phyloP scores from a whole-genome alignment of 208 protist genomes.

The Leishmania guyanensis region DNA sequence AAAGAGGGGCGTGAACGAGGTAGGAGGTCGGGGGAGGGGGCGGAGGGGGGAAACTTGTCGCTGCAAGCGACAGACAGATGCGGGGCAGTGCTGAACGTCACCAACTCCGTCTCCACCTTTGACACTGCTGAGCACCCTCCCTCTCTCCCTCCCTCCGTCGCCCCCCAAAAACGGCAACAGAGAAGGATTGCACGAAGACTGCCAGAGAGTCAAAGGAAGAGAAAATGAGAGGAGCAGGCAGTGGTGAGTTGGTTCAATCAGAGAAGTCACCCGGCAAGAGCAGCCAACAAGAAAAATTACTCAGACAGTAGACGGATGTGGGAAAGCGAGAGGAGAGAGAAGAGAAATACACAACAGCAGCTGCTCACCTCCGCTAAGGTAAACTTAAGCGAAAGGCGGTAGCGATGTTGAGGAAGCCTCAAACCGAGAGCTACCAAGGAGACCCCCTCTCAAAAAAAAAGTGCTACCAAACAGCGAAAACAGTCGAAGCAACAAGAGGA shows the following conservation, averaged over 20 bases:
- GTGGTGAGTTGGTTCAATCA: background rate
- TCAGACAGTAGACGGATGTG: background rate
- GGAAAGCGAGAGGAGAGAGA: background rate
- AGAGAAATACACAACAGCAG: background rate
- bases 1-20: background rate
- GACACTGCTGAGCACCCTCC: background rate
- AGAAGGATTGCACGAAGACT: background rate
- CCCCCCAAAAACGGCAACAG: background rate
- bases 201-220: background rate
- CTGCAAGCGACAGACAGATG: background rate
- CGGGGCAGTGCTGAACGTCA: background rate
- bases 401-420: background rate
- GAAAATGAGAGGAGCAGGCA: too few relatives aligned
- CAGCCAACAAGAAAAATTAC: background rate
- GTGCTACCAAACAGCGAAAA: background rate
- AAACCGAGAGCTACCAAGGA: background rate
- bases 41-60: background rate
- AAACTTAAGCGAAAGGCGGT: slow-evolving; percentile 1
- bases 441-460: background rate
- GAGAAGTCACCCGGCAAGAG: background rate
- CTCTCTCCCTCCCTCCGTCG: too few relatives aligned
- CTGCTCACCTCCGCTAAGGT: background rate
- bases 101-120: background rate
- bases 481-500: background rate
- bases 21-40: too few relatives aligned